Evolutionary conservation across 345 rosid species (phyloP).

Genomic region (Pugionium dolabratum): DNA sequence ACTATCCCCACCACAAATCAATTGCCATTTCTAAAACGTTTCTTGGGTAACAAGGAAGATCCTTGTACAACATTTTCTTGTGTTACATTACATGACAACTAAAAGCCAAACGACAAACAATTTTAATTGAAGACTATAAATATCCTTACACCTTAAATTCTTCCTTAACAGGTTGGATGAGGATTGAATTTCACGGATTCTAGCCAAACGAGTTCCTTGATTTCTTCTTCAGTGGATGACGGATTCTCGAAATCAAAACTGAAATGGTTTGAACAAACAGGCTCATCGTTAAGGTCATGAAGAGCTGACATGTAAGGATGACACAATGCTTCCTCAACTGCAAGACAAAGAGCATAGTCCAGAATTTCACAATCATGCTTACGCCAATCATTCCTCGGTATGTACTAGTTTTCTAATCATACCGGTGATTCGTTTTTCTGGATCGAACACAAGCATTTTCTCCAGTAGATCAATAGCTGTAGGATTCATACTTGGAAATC

Average conservation of each 20-base stretch:
- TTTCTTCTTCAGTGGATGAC: constrained; percentile 88
- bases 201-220: constrained; percentile 90
- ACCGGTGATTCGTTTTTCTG: constrained; percentile 91
- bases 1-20: no score
- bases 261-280: constrained; percentile 73
- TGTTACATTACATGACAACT: no score
- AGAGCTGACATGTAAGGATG: constrained; percentile 83
- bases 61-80: no score
- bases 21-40: no score
- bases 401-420: constrained; percentile 6
- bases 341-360: constrained; percentile 35
- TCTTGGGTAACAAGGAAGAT: no score
- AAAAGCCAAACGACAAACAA: no score
- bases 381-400: neutral
- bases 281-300: constrained; percentile 81
- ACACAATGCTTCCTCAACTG: constrained; percentile 83
- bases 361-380: neutral
- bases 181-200: constrained; percentile 81
- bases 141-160: neutral
- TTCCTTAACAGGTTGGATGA: constrained; percentile 17
- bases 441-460: constrained; percentile 95
- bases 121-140: neutral
- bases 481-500: constrained; percentile 67
- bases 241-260: constrained; percentile 78
- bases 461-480: constrained; percentile 81